Conservation (phyloP, 2,329 filamentous ascomycete species). For the Lasiodiplodia gonubiensis region DNA sequence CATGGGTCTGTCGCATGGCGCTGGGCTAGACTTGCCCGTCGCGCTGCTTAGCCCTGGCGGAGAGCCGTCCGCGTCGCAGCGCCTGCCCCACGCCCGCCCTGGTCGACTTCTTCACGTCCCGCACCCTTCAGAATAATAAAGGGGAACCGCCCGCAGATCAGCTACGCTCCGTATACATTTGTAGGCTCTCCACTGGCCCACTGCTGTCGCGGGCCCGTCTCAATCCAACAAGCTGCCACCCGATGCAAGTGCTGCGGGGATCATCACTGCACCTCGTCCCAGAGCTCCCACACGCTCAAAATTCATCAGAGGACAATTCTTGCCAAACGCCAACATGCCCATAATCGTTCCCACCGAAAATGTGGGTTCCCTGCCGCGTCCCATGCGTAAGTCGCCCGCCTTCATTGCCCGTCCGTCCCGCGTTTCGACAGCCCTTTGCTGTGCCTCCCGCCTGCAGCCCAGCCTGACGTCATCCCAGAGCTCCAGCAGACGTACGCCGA, state of each 20-base stretch:
- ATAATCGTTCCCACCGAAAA: slow-evolving; percentile 26
- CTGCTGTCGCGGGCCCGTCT: slow-evolving; percentile 24
- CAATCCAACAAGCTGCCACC: slow-evolving; percentile 18
- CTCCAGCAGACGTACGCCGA: slow-evolving; percentile 28
- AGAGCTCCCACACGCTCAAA: slow-evolving; percentile 5
- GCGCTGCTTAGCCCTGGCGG: slow-evolving; percentile 15
- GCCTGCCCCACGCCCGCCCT: slow-evolving; percentile 20
- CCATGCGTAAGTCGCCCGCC: slow-evolving; percentile 26
- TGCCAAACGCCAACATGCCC: slow-evolving; percentile 4
- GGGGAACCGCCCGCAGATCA: slow-evolving; percentile 26
- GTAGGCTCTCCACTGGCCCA: slow-evolving; percentile 26
- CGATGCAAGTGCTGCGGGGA: slow-evolving; percentile 20
- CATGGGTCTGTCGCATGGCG: slow-evolving; percentile 23
- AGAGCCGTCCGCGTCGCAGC: slow-evolving; percentile 22
- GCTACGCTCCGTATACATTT: slow-evolving; percentile 18
- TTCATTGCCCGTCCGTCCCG: slow-evolving; percentile 1
- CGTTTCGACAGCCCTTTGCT: background rate
- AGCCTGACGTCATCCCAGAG: slow-evolving; percentile 21
- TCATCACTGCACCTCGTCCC: slow-evolving; percentile 19
- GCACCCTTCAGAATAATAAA: slow-evolving; percentile 24
- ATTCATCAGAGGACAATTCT: background rate
- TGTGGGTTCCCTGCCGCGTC: slow-evolving; percentile 28
- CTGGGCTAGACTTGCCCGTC: slow-evolving; percentile 21
- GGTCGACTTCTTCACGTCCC: slow-evolving; percentile 18
- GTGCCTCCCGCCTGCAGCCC: background rate